phyloP scores from a whole-genome alignment of 2,329 filamentous ascomycete species.

The Cladobotryum mycophilum region DNA sequence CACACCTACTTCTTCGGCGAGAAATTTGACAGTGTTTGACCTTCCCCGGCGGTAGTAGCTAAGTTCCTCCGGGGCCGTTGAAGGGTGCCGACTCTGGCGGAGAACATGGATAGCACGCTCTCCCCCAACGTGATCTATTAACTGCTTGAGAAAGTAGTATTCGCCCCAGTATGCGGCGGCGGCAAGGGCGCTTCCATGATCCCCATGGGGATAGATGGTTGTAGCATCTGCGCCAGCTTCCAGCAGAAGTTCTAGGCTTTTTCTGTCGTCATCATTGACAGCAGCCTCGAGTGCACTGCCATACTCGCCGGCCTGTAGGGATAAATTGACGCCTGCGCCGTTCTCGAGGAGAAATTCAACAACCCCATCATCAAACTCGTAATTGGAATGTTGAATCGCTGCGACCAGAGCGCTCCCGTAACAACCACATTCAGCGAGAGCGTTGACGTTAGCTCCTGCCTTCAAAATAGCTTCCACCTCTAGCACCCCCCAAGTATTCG shows the following conservation, averaged over 20 bases:
- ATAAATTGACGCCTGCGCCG: background rate
- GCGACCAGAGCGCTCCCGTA: conserved; percentile 1
- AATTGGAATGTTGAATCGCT: too few species aligned
- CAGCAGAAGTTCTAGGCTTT: background rate
- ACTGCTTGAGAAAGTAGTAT: background rate
- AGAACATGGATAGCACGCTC: background rate
- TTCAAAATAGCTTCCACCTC: background rate
- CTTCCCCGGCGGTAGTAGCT: background rate
- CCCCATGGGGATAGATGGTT: background rate
- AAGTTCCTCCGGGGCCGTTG: too few species aligned
- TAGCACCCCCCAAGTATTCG: fast-evolving
- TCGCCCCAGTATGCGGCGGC: background rate
- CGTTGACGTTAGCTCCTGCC: background rate
- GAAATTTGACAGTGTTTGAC: background rate
- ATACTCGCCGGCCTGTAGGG: background rate
- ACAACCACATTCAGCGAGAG: background rate
- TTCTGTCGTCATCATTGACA: too few species aligned
- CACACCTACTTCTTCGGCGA: background rate
- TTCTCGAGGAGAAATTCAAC: background rate
- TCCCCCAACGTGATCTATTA: background rate
- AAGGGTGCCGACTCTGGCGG: background rate
- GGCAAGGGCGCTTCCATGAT: conserved; percentile 3
- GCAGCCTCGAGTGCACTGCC: conserved; percentile 3
- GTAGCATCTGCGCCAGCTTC: conserved; percentile 1
- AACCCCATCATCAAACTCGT: too few species aligned